A percentile compares a stretch with the other conserved stretches of the same genome.
Evolutionary conservation across 345 rosid species (phyloP).

Genomic region (Salix udensis): DNA sequence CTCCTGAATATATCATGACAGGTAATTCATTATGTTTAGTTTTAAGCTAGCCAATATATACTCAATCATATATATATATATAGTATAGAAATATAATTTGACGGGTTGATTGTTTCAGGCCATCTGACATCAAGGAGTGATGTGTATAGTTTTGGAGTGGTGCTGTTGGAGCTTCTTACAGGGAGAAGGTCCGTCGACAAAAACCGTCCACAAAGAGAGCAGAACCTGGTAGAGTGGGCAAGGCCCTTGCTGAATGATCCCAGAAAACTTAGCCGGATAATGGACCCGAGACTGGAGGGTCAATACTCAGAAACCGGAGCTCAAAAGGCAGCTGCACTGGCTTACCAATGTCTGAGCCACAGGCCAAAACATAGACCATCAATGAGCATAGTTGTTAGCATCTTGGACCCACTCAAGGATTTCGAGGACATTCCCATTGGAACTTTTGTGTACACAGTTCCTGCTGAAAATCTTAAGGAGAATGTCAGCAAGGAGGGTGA

Average conservation of each 20-base stretch:
- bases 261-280: conserved; percentile 57
- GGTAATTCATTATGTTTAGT: conserved; percentile 29
- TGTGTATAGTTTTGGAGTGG: conserved; percentile 34
- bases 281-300: conserved; percentile 90
- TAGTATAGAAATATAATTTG: neutral
- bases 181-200: conserved; percentile 30
- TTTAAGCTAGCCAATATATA: neutral
- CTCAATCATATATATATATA: too few species aligned
- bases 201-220: conserved; percentile 21
- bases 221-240: conserved; percentile 30
- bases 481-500: conserved; percentile 25
- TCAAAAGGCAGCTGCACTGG: conserved; percentile 70
- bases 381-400: conserved; percentile 60
- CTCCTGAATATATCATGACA: conserved; percentile 93
- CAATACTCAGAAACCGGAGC: conserved; percentile 82
- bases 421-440: conserved; percentile 51
- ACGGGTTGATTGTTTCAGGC: conserved; percentile 11
- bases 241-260: conserved; percentile 50
- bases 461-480: conserved; percentile 28
- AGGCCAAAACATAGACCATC: conserved; percentile 72
- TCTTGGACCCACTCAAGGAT: conserved; percentile 56
- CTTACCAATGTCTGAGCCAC: conserved; percentile 73
- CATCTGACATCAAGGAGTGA: conserved; percentile 31
- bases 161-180: conserved; percentile 26
- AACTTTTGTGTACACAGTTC: conserved; percentile 63